Conservation (phyloP, 1,284 basidiomycete genomes). For the Athelia psychrophila region DNA sequence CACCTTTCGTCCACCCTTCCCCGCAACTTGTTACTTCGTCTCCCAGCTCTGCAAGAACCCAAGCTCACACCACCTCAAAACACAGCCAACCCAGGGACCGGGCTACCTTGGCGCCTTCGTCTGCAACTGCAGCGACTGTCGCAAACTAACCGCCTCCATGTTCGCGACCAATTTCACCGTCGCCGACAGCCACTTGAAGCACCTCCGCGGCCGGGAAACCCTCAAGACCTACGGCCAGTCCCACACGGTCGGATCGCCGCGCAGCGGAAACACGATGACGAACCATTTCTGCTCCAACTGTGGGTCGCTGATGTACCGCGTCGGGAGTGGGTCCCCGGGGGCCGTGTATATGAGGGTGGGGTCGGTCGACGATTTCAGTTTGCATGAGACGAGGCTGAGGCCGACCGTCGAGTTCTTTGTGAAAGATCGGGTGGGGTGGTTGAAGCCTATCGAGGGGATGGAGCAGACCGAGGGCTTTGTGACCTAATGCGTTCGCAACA, state of each 20-base stretch:
- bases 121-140: constrained; percentile 19
- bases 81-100: constrained; percentile 15
- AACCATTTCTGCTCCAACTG: constrained; percentile 16
- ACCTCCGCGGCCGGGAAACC: constrained; percentile 14
- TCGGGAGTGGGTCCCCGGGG: constrained; percentile 3
- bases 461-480: neutral
- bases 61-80: too few relatives aligned
- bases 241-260: neutral
- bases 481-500: too few relatives aligned
- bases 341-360: constrained; percentile 11
- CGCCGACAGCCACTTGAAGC: constrained; percentile 9
- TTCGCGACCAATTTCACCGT: constrained; percentile 17
- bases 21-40: too few relatives aligned
- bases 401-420: constrained; percentile 13
- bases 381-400: constrained; percentile 16
- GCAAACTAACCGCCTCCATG: constrained; percentile 18
- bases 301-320: constrained; percentile 15
- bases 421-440: constrained; percentile 10
- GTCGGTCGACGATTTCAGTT: constrained; percentile 14
- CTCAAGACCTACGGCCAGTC: constrained; percentile 10
- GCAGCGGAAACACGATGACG: constrained; percentile 9
- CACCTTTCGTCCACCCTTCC: too few relatives aligned
- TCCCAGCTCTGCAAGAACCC: too few relatives aligned
- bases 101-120: constrained; percentile 12
- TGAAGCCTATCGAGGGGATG: constrained; percentile 6